Conservation (phyloP, 306 rosid species). For the Cucumis hystrix region DNA sequence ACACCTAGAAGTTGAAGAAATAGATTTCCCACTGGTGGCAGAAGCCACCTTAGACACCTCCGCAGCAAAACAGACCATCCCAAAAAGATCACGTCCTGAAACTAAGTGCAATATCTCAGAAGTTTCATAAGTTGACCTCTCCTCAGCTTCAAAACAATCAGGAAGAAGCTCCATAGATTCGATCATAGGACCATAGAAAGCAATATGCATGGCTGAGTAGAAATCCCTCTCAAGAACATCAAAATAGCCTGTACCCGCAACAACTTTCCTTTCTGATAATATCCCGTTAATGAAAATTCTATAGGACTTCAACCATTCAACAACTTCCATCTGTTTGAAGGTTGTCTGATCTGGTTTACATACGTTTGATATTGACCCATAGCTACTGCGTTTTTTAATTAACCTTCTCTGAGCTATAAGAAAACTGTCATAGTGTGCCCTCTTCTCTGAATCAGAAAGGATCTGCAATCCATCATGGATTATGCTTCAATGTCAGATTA, state of each 20-base stretch:
- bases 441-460: conserved; percentile 75
- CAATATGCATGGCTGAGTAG: conserved; percentile 74
- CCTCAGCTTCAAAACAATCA: conserved; percentile 92
- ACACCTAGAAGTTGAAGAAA: conserved; percentile 25
- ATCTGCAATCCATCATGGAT: conserved; percentile 64
- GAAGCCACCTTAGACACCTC: conserved; percentile 35
- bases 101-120: conserved; percentile 88
- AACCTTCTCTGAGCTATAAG: conserved; percentile 55
- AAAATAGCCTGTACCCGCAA: conserved; percentile 63
- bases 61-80: conserved; percentile 59
- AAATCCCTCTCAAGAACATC: conserved; percentile 78
- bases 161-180: conserved; percentile 75
- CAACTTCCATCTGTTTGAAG: conserved; percentile 73
- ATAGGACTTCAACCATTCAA: conserved; percentile 89
- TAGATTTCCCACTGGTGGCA: conserved; percentile 27
- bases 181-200: conserved; percentile 74
- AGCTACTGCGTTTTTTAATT: conserved; percentile 25
- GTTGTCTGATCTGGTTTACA: conserved; percentile 26
- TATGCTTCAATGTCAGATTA: conserved; percentile 22
- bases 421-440: conserved; percentile 65
- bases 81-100: conserved; percentile 92
- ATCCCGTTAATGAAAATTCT: conserved; percentile 56
- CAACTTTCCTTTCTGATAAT: conserved; percentile 54
- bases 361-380: conserved; percentile 26
- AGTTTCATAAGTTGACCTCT: conserved; percentile 78